Evolutionary conservation across 345 rosid species (phyloP), one percentile per base, ranked within the genome.

Genomic region (Conringia planisiliqua): DNA sequence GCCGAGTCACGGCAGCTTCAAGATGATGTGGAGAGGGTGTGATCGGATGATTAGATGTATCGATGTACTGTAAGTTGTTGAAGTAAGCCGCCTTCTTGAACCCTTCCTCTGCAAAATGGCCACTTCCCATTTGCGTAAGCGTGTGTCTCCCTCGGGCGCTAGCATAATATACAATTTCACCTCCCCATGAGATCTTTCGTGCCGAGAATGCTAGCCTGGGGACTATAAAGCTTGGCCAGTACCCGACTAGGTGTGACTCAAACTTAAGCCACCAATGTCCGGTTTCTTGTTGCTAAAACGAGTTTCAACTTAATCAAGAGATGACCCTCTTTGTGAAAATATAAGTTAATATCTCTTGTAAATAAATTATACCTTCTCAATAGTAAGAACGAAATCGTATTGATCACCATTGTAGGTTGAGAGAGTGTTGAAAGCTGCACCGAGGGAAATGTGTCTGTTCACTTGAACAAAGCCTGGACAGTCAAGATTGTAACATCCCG

Each of bases 401-500:
- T 85, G 92, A 51, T 82, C 69, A 73, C 77, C 76, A 64, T 82
- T 78, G 51, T 46, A 83, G 29, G 47, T 76, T 30, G 91, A 88
- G 71, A 83, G 51, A 63, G 87, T 78, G 58, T 70, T 78, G 77
- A 88, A 76, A 82, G 82, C 82, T 38, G 87, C 92, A 26, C 89
- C 89, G 73, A 88, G 78, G 18, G 85, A n/a, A 44, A 70, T 89
- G 71, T 86, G 72, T 77, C 79, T 83, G 75, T 77, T 84, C 50
- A 83, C 82, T 57, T 88, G 92, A 77, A 88, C 82, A 68, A 88
- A 88, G 77, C 92, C 92, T 4, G 86, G 76, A 57, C 92, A 88
- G 2, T 73, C 81, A 6, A 84, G 88, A 75, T 86, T 86, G 73
- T 88, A 88, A 86, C 92, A 88, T 2, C 92, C 88, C 1, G 83